phyloP scores from a whole-genome alignment of 1,284 basidiomycete species.

The Rhodotorula sp. region DNA sequence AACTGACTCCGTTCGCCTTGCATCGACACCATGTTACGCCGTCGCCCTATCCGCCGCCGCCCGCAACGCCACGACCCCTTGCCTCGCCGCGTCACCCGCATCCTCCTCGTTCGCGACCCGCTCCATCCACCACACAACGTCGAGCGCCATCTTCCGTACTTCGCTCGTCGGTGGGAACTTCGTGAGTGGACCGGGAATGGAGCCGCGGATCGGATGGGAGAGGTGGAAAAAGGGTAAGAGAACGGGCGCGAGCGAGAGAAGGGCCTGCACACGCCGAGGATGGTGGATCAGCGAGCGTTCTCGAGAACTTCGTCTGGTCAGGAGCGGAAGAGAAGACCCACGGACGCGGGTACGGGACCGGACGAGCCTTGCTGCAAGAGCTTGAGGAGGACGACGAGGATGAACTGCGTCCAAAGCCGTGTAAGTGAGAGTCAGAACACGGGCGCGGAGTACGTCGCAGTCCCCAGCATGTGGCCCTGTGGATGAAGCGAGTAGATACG shows the following conservation, averaged over 20 bases:
- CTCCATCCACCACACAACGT: constrained; percentile 53
- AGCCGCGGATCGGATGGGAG: constrained; percentile 60
- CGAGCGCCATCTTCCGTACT: constrained; percentile 50
- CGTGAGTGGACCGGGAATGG: constrained; percentile 23
- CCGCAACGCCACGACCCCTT: constrained; percentile 44
- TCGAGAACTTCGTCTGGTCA: not conserved
- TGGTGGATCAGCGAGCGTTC: constrained; percentile 19
- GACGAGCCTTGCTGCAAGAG: constrained; percentile 28
- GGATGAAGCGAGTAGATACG: too few relatives aligned
- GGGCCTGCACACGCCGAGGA: constrained; percentile 50
- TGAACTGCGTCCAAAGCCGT: constrained; percentile 41
- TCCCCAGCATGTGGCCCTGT: too few relatives aligned
- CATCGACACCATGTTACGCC: not conserved
- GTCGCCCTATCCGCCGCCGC: not conserved
- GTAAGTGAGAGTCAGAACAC: too few relatives aligned
- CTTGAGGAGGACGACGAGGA: constrained; percentile 30
- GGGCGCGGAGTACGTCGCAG: too few relatives aligned
- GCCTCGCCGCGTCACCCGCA: constrained; percentile 48
- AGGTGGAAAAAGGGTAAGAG: constrained; percentile 75
- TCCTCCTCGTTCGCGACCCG: constrained; percentile 46
- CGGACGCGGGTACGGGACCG: constrained; percentile 10
- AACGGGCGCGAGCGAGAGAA: constrained; percentile 57
- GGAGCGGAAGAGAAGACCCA: not conserved
- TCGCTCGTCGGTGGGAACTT: not conserved
- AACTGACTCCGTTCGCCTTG: too few relatives aligned